Evolutionary conservation across 257 asterid genomes (phyloP), one percentile per base, ranked within the genome.

Genomic region (Plantago elongata): DNA sequence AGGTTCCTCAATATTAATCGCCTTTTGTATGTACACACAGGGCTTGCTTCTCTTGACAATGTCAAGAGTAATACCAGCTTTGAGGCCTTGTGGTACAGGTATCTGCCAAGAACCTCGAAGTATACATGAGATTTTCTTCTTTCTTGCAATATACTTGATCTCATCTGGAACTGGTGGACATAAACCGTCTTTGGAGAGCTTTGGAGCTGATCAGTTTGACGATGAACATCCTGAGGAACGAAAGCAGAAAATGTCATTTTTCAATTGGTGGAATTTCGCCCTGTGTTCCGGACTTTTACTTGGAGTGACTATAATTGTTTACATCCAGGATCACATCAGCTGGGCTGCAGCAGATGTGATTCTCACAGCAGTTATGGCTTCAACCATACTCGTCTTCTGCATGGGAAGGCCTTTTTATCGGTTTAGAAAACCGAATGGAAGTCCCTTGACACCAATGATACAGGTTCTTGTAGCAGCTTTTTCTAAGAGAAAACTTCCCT

Each of bases 171-270:
- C 99, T 0, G 97, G 97, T 3, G 96, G 96, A 59, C 95, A 87
- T 62, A 93, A 87, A 77, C 96, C 99, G 3, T 76, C 94, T 1
- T 75, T 93, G 9, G 94, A 93, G 80, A 89, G 99, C 82, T 93
- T 93, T 57, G 99, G 99, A 15, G 99, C 97, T 3, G 94, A 93
- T 45, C 99, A 93, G 63, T 93, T 93, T 34, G 99, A 93, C 46
- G 99, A 89, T 13, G 83, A 83, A 51, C 92, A 93, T 57, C 84
- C 83, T 1, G 62, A 55, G 14, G 99, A 93, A 57, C 69, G 94
- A 22, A 74, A 60, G 27, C 57, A 80, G 38, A 93, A 87, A 60
- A 83, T 86, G 89, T 93, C 97, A 0, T 92, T 79, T 56, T 92
- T 92, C 83, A 92, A 92, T 46, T 92, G 99, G 99, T 92, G 97